Evolutionary conservation across 1,139 yeast genomes (phyloP).

Genomic region (Candida tunisiensis): DNA sequence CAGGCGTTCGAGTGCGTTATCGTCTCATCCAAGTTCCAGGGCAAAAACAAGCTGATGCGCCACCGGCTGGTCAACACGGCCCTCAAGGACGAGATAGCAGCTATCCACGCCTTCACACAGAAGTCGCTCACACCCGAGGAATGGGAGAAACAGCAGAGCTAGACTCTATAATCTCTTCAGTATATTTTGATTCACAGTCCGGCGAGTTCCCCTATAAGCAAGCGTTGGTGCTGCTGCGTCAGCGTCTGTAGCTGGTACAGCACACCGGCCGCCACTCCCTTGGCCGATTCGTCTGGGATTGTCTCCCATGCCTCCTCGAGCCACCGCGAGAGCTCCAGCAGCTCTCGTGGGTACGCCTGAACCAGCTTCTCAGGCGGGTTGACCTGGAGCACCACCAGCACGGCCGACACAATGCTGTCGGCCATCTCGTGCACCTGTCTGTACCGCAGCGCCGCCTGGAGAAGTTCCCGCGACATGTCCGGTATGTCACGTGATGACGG

Average conservation of each 20-base stretch:
- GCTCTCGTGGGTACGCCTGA: slow-evolving; percentile 16
- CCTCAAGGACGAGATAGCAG: slow-evolving; percentile 64
- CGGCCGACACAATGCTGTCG: slow-evolving; percentile 32
- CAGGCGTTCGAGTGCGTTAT: slow-evolving; percentile 72
- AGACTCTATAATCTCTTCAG: background rate
- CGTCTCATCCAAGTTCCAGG: slow-evolving; percentile 59
- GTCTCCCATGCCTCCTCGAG: slow-evolving; percentile 27
- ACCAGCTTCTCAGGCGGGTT: slow-evolving; percentile 24
- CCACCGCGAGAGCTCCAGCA: slow-evolving; percentile 26
- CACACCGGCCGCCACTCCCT: slow-evolving; percentile 35
- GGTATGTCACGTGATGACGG: slow-evolving; percentile 33
- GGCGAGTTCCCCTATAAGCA: slow-evolving; percentile 11
- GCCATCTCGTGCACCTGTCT: slow-evolving; percentile 8
- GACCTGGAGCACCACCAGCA: slow-evolving; percentile 30
- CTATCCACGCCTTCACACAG: slow-evolving; percentile 90
- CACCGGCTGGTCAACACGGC: slow-evolving; percentile 73
- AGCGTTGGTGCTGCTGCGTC: slow-evolving; percentile 11
- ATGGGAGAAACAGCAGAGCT: background rate
- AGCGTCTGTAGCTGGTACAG: slow-evolving; percentile 24
- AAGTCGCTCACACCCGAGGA: background rate
- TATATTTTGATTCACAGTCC: background rate
- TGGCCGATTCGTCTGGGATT: slow-evolving; percentile 28
- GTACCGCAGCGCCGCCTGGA: slow-evolving; percentile 21
- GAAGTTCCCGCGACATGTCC: slow-evolving; percentile 42
- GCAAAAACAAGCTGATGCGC: slow-evolving; percentile 73